phyloP scores from a whole-genome alignment of 371 early-diverging fungal genomes.

The Nematocida sp. region DNA sequence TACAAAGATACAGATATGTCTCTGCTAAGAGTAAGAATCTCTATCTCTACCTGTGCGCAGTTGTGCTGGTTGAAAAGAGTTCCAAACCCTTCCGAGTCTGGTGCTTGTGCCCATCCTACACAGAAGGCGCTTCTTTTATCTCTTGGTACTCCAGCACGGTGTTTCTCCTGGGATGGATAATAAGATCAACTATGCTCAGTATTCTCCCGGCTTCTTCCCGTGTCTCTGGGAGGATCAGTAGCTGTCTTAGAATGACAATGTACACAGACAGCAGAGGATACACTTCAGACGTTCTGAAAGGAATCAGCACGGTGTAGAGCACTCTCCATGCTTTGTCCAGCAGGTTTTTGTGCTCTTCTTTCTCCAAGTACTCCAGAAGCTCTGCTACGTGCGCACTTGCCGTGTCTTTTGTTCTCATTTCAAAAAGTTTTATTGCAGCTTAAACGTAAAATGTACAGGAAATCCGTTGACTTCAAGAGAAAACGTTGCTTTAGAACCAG shows the following conservation, averaged over 20 bases:
- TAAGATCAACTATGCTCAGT: slow-evolving; percentile 34
- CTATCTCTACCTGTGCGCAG: too few relatives aligned
- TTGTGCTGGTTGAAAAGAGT: too few relatives aligned
- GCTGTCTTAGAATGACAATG: slow-evolving; percentile 29
- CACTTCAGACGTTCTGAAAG: slow-evolving; percentile 24
- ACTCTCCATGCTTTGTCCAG: slow-evolving; percentile 25
- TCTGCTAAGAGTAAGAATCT: too few relatives aligned
- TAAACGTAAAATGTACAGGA: slow-evolving; percentile 9
- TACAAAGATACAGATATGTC: too few relatives aligned
- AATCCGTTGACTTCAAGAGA: slow-evolving; percentile 19
- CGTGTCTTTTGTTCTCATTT: background rate
- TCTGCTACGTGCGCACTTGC: background rate
- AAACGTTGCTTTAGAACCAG: too few relatives aligned
- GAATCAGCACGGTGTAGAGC: slow-evolving; percentile 30
- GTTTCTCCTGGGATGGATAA: slow-evolving; percentile 47
- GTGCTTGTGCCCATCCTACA: background rate
- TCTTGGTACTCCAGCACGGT: slow-evolving; percentile 22
- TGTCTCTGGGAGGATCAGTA: background rate
- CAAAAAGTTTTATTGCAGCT: background rate
- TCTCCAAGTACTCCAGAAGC: slow-evolving; percentile 36
- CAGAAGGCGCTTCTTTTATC: background rate
- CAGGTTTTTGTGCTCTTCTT: background rate
- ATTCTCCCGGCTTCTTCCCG: background rate
- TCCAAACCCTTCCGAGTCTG: background rate
- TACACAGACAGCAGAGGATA: background rate